Evolutionary conservation across 176 grass and related monocot genomes (phyloP).

Genomic region (Musa itinerans): DNA sequence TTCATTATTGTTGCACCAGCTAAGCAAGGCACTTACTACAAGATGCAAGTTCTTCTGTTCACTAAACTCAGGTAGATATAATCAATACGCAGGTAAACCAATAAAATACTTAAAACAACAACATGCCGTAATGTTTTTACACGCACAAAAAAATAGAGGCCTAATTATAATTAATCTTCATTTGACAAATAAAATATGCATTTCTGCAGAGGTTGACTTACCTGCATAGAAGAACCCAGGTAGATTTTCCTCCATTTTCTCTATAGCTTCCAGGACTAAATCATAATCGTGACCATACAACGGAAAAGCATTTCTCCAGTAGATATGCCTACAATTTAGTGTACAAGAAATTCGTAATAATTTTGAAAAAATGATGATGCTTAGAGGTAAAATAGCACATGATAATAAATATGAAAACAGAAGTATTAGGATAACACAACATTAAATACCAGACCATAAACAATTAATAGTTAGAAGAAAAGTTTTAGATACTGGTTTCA

Average conservation of each 20-base stretch:
- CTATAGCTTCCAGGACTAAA: conserved; percentile 74
- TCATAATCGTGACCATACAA: conserved; percentile 76
- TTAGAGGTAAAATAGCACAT: background rate
- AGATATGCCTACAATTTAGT: conserved; percentile 59
- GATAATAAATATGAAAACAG: conserved; percentile 1
- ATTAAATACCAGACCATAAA: background rate
- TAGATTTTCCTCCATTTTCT: conserved; percentile 88
- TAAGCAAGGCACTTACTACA: too few species aligned
- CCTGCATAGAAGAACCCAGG: conserved; percentile 98
- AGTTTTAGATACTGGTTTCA: too few species aligned
- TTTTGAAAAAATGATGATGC: background rate
- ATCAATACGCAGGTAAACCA: too few species aligned
- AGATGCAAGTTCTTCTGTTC: too few species aligned
- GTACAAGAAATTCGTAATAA: conserved; percentile 11
- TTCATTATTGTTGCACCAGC: too few species aligned
- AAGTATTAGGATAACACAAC: background rate
- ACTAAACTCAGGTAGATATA: too few species aligned
- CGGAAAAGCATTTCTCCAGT: conserved; percentile 96
- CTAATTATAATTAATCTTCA: too few species aligned
- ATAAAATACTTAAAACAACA: too few species aligned
- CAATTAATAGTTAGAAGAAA: too few species aligned
- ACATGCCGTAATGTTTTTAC: too few species aligned
- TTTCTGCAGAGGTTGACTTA: conserved; percentile 28
- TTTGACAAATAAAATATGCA: background rate
- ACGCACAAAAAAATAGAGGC: too few species aligned